These are phyloP conservation scores for Cercospora berteroae DNA, from an alignment of 2,329 filamentous ascomycete genomes.

Conservation along the genomic window DNA sequence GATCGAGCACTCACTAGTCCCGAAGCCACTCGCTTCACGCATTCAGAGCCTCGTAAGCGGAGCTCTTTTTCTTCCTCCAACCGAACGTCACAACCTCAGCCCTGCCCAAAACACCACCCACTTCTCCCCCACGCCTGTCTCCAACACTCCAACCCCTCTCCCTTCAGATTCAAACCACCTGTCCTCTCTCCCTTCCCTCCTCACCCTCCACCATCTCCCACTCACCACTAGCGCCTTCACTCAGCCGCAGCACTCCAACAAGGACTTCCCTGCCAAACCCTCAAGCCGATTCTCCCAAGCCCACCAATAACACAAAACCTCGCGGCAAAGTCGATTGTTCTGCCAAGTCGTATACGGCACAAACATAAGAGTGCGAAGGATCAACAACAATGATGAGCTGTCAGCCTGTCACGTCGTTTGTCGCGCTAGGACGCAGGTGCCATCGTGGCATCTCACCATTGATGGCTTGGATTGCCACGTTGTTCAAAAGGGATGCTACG, in stretches of 20 bases:
- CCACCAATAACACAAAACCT: background rate
- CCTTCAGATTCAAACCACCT: background rate
- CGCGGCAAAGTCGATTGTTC: background rate
- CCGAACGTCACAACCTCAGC: background rate
- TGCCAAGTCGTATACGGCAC: background rate
- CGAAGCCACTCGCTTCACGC: background rate
- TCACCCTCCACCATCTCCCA: background rate
- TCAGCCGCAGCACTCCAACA: background rate
- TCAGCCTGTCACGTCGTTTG: background rate
- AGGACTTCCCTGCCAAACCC: background rate
- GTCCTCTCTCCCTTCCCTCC: background rate
- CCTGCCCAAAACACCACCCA: background rate
- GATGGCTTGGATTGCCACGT: background rate
- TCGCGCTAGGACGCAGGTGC: background rate
- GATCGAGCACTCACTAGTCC: background rate
- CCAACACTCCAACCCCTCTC: background rate
- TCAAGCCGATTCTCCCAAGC: background rate
- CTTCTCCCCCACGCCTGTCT: background rate
- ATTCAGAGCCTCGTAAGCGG: background rate
- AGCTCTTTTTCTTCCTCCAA: background rate
- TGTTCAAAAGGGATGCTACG: background rate
- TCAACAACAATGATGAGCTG: slow-evolving; percentile 1
- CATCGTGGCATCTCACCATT: background rate
- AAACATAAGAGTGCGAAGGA: background rate
- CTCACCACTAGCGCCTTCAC: background rate